These are phyloP conservation scores for Rhodosporidiobolus sp. DNA, from an alignment of 768 basidiomycete genomes.

Conservation along the genomic window DNA sequence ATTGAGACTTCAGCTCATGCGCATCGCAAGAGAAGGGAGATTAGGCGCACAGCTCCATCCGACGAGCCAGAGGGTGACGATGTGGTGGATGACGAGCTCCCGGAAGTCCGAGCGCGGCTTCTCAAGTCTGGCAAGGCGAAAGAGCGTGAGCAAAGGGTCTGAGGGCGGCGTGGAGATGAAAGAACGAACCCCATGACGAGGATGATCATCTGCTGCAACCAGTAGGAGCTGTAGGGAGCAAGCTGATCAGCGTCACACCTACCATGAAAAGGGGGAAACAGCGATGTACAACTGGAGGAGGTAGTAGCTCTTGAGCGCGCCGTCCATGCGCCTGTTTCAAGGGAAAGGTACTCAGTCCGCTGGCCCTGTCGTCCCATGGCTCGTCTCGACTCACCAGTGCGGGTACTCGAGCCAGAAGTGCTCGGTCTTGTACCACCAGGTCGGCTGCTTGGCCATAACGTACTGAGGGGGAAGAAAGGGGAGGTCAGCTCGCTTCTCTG, in stretches of 20 bases:
- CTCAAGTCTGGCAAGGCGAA: constrained; percentile 57
- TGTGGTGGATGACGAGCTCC: constrained; percentile 84
- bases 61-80: constrained; percentile 91
- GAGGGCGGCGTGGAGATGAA: too few relatives aligned
- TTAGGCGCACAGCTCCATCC: constrained; percentile 60
- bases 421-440: constrained; percentile 79
- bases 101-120: constrained; percentile 88
- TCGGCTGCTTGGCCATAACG: constrained; percentile 76
- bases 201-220: constrained; percentile 89
- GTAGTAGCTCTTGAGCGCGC: constrained; percentile 84
- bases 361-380: neutral
- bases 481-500: neutral
- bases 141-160: neutral
- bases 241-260: neutral
- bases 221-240: constrained; percentile 58
- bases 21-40: neutral
- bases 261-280: neutral
- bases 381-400: constrained; percentile 27
- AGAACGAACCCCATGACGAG: constrained; percentile 58
- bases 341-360: neutral
- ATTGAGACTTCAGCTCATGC: neutral
- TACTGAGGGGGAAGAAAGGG: constrained; percentile 53
- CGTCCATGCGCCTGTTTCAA: constrained; percentile 71
- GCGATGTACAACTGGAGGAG: constrained; percentile 65
- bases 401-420: constrained; percentile 70